Percentiles rank a stretch among this genome's conserved stretches.
Evolutionary conservation across 331 rosid genomes (phyloP).

Genomic region (Malus hybrid): DNA sequence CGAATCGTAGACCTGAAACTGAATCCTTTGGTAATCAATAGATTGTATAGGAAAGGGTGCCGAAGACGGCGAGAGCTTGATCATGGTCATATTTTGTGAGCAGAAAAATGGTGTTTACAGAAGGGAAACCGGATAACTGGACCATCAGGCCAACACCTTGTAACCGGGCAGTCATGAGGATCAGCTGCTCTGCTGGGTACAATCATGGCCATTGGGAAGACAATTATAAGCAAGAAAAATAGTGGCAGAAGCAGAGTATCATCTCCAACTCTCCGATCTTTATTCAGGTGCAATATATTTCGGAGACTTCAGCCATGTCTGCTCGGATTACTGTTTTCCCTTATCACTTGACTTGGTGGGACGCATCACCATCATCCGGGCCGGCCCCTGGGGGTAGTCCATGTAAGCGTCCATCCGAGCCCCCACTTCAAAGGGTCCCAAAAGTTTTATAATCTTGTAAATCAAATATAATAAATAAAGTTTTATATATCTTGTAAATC

Average conservation of each 20-base stretch:
- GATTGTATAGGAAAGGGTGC: neutral
- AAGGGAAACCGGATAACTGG: neutral
- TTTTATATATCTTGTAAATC: too few relatives aligned
- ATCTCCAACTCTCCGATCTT: too few relatives aligned
- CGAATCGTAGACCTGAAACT: neutral
- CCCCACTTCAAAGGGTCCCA: too few relatives aligned
- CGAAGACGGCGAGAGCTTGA: neutral
- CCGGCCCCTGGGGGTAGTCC: too few relatives aligned
- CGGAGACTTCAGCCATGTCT: neutral
- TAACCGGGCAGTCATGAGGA: neutral
- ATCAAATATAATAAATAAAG: too few relatives aligned
- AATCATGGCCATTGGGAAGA: neutral
- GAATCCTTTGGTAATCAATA: fast-evolving
- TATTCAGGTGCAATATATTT: neutral
- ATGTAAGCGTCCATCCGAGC: too few relatives aligned
- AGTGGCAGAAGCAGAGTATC: neutral
- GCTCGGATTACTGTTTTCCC: too few relatives aligned
- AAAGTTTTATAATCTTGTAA: too few relatives aligned
- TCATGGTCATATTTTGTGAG: neutral
- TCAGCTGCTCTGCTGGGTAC: neutral
- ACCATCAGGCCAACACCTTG: neutral
- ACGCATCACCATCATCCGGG: too few relatives aligned
- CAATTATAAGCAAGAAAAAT: neutral
- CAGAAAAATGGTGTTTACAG: neutral
- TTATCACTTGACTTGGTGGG: too few relatives aligned